These are phyloP conservation scores for Aspergillus aculeatinus DNA, from an alignment of 2,329 filamentous ascomycete species.

Conservation along the genomic window DNA sequence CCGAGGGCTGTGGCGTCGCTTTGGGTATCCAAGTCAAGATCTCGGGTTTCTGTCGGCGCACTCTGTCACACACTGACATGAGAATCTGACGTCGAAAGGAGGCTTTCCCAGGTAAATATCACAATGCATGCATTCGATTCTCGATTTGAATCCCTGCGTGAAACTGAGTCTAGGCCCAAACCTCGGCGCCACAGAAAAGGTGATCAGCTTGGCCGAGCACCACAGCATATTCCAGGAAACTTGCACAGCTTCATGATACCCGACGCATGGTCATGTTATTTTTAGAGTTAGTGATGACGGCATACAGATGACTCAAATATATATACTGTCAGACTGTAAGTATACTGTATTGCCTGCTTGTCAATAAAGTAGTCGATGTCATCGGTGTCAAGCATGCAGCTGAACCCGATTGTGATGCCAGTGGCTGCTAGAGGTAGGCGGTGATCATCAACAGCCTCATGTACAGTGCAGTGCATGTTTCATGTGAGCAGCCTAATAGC, in stretches of 20 bases:
- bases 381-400: neutral
- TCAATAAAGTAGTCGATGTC: neutral
- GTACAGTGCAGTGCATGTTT: neutral
- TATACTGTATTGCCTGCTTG: neutral
- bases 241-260: constrained; percentile 10
- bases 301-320: neutral
- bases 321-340: neutral
- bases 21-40: neutral
- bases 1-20: neutral
- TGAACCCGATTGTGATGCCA: neutral
- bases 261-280: constrained; percentile 10
- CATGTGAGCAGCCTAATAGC: neutral
- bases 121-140: neutral
- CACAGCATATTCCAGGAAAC: neutral
- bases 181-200: neutral
- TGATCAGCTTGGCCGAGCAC: constrained; percentile 1
- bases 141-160: neutral
- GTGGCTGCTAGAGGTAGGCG: neutral
- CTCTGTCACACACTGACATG: neutral
- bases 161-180: neutral
- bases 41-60: neutral
- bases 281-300: constrained; percentile 11
- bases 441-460: neutral
- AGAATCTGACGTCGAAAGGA: constrained; percentile 2
- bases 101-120: neutral